Base-by-base conservation (phyloP, 495 filamentous ascomycete species). In the Staphylotrichum tortipilum region DNA sequence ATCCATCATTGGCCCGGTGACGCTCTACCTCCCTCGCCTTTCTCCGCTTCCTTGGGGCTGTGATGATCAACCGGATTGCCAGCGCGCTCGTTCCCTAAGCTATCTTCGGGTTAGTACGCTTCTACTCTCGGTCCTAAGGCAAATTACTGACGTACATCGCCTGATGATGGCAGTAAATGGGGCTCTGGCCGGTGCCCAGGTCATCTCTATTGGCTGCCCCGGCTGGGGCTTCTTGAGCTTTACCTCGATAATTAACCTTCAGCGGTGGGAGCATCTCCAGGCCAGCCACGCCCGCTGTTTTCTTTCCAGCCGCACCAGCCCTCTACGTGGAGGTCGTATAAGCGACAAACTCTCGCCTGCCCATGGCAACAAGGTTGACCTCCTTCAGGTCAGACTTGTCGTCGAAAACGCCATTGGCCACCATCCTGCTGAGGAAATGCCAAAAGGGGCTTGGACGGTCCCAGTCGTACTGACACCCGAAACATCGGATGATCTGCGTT, bases 211-310 rank as follows among this genome's bases (percentile, higher is more conserved):
- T 31, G 45, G 45, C 39, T 39, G 34, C 35, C 45, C 45, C 45
- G 45, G 45, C 33, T 48, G 45, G 36, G 45, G 45, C 33, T 48
- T 48, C 18, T 48, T 48, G 45, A 48, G 39, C 34, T 48, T 48
- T 18, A 39, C 45, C 45, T 48, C 45, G 45, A 48, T 48, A 24
- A 31, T n/a, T n/a, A n/a, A n/a, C 45, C 23, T 24, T 39, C 1
- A 22, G 45, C n/a, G 45, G 34, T 39, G 45, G 45, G n/a, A 39
- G 45, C n/a, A n/a, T n/a, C n/a, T n/a, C n/a, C n/a, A n/a, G n/a
- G 15, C 23, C 35, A 21, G 34, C 35, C 11, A 21, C 10, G 4
- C 35, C 45, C 9, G 45, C 45, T 31, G 45, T 24, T 39, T 48
- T 31, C 35, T 38, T 5, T 48, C 34, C 34, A 26, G 38, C 12